These are phyloP conservation scores for Eugenia klotzschiana DNA, from an alignment of 441 rosid genomes.

Conservation along the genomic window DNA sequence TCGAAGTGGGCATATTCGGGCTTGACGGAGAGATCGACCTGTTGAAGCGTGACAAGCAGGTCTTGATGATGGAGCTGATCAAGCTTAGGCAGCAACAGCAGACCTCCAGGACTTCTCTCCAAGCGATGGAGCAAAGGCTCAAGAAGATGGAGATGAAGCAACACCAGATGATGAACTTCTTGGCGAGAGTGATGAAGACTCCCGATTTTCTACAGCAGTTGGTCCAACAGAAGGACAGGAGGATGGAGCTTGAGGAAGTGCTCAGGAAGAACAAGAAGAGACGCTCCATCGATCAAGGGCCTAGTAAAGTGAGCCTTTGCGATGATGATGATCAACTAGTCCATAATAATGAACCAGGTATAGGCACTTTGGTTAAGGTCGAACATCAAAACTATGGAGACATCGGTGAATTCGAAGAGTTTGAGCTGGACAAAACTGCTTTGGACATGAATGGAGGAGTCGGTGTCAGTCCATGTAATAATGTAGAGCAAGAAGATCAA, in stretches of 20 bases:
- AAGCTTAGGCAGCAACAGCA: slow-evolving; percentile 9
- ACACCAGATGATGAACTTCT: slow-evolving; percentile 65
- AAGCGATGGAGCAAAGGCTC: not conserved
- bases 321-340: not conserved
- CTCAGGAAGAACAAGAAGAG: slow-evolving; percentile 36
- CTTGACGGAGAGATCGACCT: not conserved
- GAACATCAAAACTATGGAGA: slow-evolving; percentile 30
- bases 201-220: slow-evolving; percentile 53
- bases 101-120: not conserved
- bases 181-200: slow-evolving; percentile 62
- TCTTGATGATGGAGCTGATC: slow-evolving; percentile 2
- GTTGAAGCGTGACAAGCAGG: slow-evolving; percentile 5
- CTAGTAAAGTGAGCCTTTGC: slow-evolving; percentile 9
- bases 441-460: slow-evolving; percentile 32
- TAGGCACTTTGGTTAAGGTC: slow-evolving; percentile 12
- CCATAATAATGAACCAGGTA: slow-evolving; percentile 3
- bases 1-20: slow-evolving; percentile 6
- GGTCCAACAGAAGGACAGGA: slow-evolving; percentile 32
- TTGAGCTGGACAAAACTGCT: slow-evolving; percentile 34
- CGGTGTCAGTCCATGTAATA: slow-evolving; percentile 3
- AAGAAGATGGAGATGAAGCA: slow-evolving; percentile 22
- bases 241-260: slow-evolving; percentile 48
- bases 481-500: slow-evolving; percentile 5
- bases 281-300: slow-evolving; percentile 36
- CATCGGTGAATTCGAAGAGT: slow-evolving; percentile 21